Percentiles rank a stretch among this genome's conserved stretches.
Conservation (phyloP, 257 asterid genomes). For the Cynanchum wilfordii region DNA sequence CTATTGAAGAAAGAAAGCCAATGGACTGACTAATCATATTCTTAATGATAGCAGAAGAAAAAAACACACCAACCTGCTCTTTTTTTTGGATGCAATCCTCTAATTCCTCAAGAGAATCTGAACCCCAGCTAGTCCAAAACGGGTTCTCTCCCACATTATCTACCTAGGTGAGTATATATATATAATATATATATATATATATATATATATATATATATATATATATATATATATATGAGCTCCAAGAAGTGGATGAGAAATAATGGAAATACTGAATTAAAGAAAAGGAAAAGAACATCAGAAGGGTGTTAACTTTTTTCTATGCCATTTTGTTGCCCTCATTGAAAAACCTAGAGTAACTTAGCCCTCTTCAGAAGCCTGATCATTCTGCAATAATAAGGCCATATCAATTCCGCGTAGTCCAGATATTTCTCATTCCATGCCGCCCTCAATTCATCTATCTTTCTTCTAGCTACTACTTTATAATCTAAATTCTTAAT, state of each 20-base stretch:
- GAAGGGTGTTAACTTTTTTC: neutral
- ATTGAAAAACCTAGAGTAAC: constrained; percentile 34
- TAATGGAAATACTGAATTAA: no score
- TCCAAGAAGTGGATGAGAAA: no score
- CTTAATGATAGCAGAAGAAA: neutral
- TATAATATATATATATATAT: neutral
- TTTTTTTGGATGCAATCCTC: neutral
- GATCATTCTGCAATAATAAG: constrained; percentile 57
- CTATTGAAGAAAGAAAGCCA: neutral
- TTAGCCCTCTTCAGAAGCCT: constrained; percentile 79
- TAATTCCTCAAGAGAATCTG: neutral
- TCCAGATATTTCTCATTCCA: constrained; percentile 60
- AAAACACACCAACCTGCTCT: neutral
- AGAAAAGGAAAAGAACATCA: neutral
- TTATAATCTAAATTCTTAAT: constrained; percentile 41
- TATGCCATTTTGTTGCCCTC: neutral
- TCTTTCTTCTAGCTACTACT: constrained; percentile 29
- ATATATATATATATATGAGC: neutral
- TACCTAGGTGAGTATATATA: neutral
- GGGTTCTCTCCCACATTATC: neutral
- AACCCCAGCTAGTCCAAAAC: neutral
- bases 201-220: no score
- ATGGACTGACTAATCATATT: neutral
- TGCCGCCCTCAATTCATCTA: constrained; percentile 42
- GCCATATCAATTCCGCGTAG: constrained; percentile 66